Evolutionary conservation across 225 moss, liverwort and hornwort species (phyloP).

Genomic region (Lunularia cruciata): DNA sequence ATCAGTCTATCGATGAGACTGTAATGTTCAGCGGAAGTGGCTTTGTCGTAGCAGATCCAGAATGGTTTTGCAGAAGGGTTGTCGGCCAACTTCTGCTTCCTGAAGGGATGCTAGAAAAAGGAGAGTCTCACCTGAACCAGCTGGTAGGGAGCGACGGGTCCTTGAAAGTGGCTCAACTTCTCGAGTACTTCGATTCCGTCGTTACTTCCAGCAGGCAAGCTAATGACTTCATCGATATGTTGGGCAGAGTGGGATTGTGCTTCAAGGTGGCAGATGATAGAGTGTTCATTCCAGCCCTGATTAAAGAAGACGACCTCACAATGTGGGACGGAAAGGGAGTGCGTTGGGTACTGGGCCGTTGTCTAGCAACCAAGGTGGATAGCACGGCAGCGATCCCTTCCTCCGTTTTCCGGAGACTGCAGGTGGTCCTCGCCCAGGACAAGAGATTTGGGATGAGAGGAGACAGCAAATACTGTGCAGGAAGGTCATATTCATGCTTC

Average conservation of each 20-base stretch:
- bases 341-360: slow-evolving; percentile 34
- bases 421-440: slow-evolving; percentile 32
- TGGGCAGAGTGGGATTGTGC: slow-evolving; percentile 11
- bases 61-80: slow-evolving; percentile 8
- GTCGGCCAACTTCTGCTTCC: not conserved
- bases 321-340: not conserved
- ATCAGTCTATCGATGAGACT: too few relatives aligned
- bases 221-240: not conserved
- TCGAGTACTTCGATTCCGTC: not conserved
- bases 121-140: not conserved
- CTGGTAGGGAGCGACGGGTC: not conserved
- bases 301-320: not conserved
- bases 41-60: not conserved
- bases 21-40: too few relatives aligned
- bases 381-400: slow-evolving; percentile 19
- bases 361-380: not conserved
- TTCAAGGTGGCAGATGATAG: not conserved
- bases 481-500: slow-evolving; percentile 7
- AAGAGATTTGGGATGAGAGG: not conserved
- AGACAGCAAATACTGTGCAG: slow-evolving; percentile 13
- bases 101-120: not conserved
- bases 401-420: slow-evolving; percentile 23
- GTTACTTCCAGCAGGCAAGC: not conserved
- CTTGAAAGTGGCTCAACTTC: not conserved
- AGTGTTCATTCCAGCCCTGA: slow-evolving; percentile 9